Evolutionary conservation across 202 grass and related monocot genomes (phyloP), one percentile per base, ranked within the genome.

Genomic region (Schoenoplectus triqueter): DNA sequence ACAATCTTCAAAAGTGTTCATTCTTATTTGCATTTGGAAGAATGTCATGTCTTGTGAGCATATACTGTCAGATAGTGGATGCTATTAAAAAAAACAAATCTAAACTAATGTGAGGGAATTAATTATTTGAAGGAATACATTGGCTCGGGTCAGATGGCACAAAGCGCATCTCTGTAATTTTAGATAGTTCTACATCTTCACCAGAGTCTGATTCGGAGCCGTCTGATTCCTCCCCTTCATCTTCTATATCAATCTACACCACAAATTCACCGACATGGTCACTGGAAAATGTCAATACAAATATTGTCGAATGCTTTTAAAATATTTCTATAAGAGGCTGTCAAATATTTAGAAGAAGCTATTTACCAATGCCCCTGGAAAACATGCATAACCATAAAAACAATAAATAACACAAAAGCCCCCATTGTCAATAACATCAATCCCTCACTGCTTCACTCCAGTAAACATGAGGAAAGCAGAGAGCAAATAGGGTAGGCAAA

Each of bases 101-200:
- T 8, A 64, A 46, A 7, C 51, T 66, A 41, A 7, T 86, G 49
- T 11, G n/a, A 39, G 10, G 2, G 6, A 87, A 3, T 15, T 5
- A 14, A 31, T 31, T 70, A 83, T 74, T 73, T 52, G 60, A 22
- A 86, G 87, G 90, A 92, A 92, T 97, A 98, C 95, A 52, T 92
- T 95, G 92, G 64, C 68, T 81, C 76, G 91, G 84, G 9, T 98
- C 92, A 69, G 92, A 88, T 66, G 81, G 91, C 74, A 98, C 77
- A 85, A 98, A 90, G 50, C 88, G 86, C 92, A 98, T 89, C 75
- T 98, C 91, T 88, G 81, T 88, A 62, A 95, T 74, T 82, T 85
- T 93, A 83, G 88, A 89, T 74, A 95, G 69, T 66, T 92, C 88
- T 54, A 83, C 10, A 69, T 92, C 89, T 64, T 78, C 79, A 85